These are phyloP conservation scores for Xerophyta viscosa DNA, from an alignment of 106 monocot genomes.

Conservation along the genomic window DNA sequence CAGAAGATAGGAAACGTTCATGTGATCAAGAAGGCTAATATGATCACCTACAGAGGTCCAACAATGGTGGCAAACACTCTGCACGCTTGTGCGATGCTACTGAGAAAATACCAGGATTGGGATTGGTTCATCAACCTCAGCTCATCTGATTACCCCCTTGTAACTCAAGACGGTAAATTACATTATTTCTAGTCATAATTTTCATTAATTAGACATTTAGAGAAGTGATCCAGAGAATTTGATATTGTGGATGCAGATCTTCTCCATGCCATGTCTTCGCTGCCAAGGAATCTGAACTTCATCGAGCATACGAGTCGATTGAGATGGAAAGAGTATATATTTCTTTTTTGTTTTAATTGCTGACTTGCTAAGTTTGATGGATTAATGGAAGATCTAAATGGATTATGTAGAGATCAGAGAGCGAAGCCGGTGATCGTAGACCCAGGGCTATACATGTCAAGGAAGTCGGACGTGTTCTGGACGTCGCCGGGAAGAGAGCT, in stretches of 20 bases:
- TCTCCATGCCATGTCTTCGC: conserved; percentile 40
- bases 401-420: conserved; percentile 38
- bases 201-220: too few relatives aligned
- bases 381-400: background rate
- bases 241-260: conserved; percentile 24
- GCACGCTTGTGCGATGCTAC: conserved; percentile 53
- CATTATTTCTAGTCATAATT: too few relatives aligned
- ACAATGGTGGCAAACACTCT: conserved; percentile 65
- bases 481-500: conserved; percentile 35
- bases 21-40: conserved; percentile 46
- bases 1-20: conserved; percentile 33
- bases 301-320: conserved; percentile 59
- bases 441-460: conserved; percentile 63
- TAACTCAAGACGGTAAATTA: conserved; percentile 53
- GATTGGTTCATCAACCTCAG: conserved; percentile 75
- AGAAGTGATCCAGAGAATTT: background rate
- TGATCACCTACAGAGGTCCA: conserved; percentile 52
- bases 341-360: background rate
- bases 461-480: conserved; percentile 65
- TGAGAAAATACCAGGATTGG: conserved; percentile 37
- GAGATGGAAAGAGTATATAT: conserved; percentile 76
- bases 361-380: too few relatives aligned
- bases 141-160: conserved; percentile 56
- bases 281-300: conserved; percentile 71
- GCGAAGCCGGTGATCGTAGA: conserved; percentile 70